Evolutionary conservation across 331 rosid species (phyloP).

Genomic region (Phaseolus coccineus): DNA sequence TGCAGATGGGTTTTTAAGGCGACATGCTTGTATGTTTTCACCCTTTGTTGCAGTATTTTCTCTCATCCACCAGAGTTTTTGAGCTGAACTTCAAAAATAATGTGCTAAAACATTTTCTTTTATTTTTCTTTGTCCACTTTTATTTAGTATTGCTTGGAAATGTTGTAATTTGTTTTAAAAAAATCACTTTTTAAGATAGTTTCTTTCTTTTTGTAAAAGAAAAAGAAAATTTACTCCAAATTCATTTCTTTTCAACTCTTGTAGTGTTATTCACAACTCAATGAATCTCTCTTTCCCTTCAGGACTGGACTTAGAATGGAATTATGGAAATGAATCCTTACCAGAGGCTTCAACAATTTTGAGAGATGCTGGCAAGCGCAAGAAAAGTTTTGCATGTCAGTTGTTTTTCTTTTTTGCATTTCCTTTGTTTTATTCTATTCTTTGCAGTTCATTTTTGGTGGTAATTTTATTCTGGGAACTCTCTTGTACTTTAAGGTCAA

Average conservation of each 20-base stretch:
- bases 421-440: constrained; percentile 37
- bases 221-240: background rate
- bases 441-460: constrained; percentile 47
- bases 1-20: constrained; percentile 58
- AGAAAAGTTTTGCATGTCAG: constrained; percentile 52
- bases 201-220: background rate
- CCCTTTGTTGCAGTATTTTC: constrained; percentile 6
- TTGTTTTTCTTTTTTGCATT: constrained; percentile 7
- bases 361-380: constrained; percentile 59
- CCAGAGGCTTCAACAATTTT: constrained; percentile 64
- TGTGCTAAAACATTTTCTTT: background rate
- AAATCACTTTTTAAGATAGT: background rate
- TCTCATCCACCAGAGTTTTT: constrained; percentile 34
- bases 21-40: constrained; percentile 65
- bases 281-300: constrained; percentile 29
- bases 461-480: constrained; percentile 43
- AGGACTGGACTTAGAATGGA: constrained; percentile 52
- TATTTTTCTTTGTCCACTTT: background rate
- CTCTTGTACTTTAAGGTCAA: constrained; percentile 42
- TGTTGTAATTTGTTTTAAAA: background rate
- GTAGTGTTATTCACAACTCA: constrained; percentile 21
- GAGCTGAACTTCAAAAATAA: constrained; percentile 22
- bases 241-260: background rate
- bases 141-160: background rate
- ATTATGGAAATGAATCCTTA: constrained; percentile 47